Conservation (phyloP, 1,139 yeast species). For the Yamadazyma buinensis region DNA sequence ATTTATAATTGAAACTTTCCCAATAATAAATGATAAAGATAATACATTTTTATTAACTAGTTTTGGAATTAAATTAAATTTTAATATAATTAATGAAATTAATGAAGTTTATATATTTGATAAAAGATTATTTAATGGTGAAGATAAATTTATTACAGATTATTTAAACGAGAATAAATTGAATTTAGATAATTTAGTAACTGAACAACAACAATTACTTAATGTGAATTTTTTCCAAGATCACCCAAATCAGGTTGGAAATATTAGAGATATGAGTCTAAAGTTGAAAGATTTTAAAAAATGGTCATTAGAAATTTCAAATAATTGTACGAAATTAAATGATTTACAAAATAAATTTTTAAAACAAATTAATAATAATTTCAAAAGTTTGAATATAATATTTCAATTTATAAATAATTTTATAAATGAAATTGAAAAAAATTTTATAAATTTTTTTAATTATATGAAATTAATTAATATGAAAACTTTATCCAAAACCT, state of each 20-base stretch:
- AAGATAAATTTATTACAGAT: constrained; percentile 6
- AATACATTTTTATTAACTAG: constrained; percentile 61
- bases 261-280: constrained; percentile 19
- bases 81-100: constrained; percentile 41
- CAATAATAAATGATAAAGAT: constrained; percentile 35
- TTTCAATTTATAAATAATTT: constrained; percentile 57
- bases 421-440: constrained; percentile 48
- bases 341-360: constrained; percentile 18
- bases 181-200: constrained; percentile 9
- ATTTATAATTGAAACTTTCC: constrained; percentile 30
- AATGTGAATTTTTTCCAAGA: background rate
- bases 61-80: constrained; percentile 60
- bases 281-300: constrained; percentile 22
- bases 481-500: constrained; percentile 44
- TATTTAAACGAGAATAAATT: constrained; percentile 16
- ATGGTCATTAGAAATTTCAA: constrained; percentile 26
- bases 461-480: constrained; percentile 43
- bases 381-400: constrained; percentile 53
- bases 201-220: constrained; percentile 9
- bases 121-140: constrained; percentile 44
- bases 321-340: constrained; percentile 18
- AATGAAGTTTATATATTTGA: constrained; percentile 59
- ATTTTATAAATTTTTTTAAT: constrained; percentile 46
- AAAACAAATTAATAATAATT: constrained; percentile 35
- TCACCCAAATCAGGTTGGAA: background rate